Evolutionary conservation across 2,329 filamentous ascomycete species (phyloP).

Genomic region (Xylaria sp.): DNA sequence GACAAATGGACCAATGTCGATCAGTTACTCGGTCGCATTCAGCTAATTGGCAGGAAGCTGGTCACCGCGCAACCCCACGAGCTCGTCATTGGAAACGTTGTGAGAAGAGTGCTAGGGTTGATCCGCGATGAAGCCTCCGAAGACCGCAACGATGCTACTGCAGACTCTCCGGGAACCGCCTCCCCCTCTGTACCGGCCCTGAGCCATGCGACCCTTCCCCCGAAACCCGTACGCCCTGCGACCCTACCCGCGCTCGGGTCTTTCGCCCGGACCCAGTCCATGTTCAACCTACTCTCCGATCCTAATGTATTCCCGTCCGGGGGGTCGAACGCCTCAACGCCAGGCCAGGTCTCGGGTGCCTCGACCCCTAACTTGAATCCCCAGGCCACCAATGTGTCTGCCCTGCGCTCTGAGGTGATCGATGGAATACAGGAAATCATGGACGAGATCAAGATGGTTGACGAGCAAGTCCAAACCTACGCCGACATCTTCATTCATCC

Average conservation of each 20-base stretch:
- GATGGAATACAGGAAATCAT: slow-evolving; percentile 96
- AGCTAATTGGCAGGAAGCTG: slow-evolving; percentile 80
- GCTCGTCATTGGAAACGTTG: slow-evolving; percentile 93
- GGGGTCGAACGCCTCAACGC: slow-evolving; percentile 61
- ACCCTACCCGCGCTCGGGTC: slow-evolving; percentile 71
- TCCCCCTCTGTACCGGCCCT: slow-evolving; percentile 30
- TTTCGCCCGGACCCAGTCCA: slow-evolving; percentile 76
- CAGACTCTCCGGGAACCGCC: slow-evolving; percentile 64
- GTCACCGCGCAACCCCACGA: slow-evolving; percentile 88
- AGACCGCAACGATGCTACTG: slow-evolving; percentile 72
- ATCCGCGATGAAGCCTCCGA: slow-evolving; percentile 93
- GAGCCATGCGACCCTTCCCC: slow-evolving; percentile 35
- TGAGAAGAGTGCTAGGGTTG: slow-evolving; percentile 87
- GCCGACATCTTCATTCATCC: slow-evolving; percentile 93
- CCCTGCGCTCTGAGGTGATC: slow-evolving; percentile 89
- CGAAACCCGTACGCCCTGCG: slow-evolving; percentile 62
- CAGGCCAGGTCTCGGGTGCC: slow-evolving; percentile 57
- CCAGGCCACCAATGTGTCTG: slow-evolving; percentile 64
- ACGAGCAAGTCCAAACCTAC: slow-evolving; percentile 90
- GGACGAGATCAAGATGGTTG: slow-evolving; percentile 92
- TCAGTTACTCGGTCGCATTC: slow-evolving; percentile 82
- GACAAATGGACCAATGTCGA: slow-evolving; percentile 82
- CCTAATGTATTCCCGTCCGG: slow-evolving; percentile 63
- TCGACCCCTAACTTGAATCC: slow-evolving; percentile 59
- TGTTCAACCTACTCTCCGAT: slow-evolving; percentile 89